A percentile compares a stretch with the other conserved stretches of the same genome.
phyloP scores from a whole-genome alignment of 2,329 filamentous ascomycete species.

The Metarhizium sp. region DNA sequence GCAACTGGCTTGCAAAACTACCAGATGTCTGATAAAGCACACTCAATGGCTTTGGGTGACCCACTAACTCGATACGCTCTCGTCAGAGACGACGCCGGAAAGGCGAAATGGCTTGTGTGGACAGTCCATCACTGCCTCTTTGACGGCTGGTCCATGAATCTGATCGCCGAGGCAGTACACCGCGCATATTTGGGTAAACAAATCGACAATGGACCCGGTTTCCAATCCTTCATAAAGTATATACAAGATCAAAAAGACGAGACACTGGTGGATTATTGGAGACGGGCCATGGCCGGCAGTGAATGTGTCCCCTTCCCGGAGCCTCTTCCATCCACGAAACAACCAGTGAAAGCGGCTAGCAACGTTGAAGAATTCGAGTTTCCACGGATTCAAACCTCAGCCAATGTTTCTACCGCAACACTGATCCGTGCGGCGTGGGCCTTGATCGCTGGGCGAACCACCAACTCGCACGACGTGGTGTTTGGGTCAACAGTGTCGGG shows the following conservation, averaged over 20 bases:
- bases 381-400: conserved; percentile 34
- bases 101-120: conserved; percentile 29
- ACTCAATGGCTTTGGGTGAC: conserved; percentile 27
- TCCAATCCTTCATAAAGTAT: no score
- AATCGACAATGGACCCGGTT: background rate
- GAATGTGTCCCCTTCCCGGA: conserved; percentile 28
- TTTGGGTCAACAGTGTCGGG: conserved; percentile 35
- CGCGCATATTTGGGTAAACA: no score
- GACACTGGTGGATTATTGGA: conserved; percentile 33
- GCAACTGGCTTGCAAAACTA: conserved; percentile 22
- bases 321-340: conserved; percentile 30
- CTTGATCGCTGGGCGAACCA: conserved; percentile 39
- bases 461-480: conserved; percentile 27
- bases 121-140: conserved; percentile 41
- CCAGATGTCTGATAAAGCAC: conserved; percentile 23
- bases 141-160: conserved; percentile 33
- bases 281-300: conserved; percentile 25
- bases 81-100: conserved; percentile 17
- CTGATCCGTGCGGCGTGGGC: conserved; percentile 33
- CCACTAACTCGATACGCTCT: conserved; percentile 32
- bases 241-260: no score
- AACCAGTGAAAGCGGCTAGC: conserved; percentile 20
- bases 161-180: conserved; percentile 18
- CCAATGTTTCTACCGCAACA: conserved; percentile 4
- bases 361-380: no score